Base-by-base conservation (phyloP, 352 stramenopile species). In the Globisporangium acanthophoron region DNA sequence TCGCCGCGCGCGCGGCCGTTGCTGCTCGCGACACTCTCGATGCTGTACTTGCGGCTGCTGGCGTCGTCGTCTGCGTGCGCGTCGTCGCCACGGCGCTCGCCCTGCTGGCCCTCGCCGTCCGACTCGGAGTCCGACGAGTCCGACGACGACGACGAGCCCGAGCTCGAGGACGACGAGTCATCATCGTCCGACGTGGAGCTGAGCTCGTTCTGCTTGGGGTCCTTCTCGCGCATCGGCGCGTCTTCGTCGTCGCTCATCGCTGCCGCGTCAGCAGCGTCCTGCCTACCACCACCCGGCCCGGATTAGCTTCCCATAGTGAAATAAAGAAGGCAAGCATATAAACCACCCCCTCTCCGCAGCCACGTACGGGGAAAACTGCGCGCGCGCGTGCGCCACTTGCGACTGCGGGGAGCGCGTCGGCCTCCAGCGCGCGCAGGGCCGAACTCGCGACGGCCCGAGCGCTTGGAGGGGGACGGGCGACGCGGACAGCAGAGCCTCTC, bases 61-160 rank as follows among this genome's bases (percentile, higher is more conserved):
- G 39, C 43, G 40, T 56, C 24, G 7, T 29, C 2, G 55, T 48
- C 18, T 50, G 44, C 33, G 44, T 52, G 56, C 29, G 61, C 40
- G n/a, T 64, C 64, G 48, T 64, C 56, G 54, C 51, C 53, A 8
- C 50, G 43, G 6, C 9, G 44, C 21, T 58, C 58, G 49, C 74
- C 72, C 43, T 73, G 68, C 39, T 74, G 65, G 18, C 12, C 33
- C 40, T 79, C 71, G 29, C 69, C 64, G 29, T 90, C 80, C 35
- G 82, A 88, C 37, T 93, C 85, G 15, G 83, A 93, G 59, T 94
- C 85, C 16, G 81, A 92, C 33, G 80, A 91, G 2, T 80, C 80
- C 16, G 80, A 89, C 2, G 75, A 87, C 7, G 82, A 92, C 18
- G 81, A 91, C 35, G 83, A 93, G 7, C 72, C 73, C 0, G 73